A percentile compares a stretch with the other conserved stretches of the same genome.
phyloP scores from a whole-genome alignment of 306 rosid species.

The Glycine soja region DNA sequence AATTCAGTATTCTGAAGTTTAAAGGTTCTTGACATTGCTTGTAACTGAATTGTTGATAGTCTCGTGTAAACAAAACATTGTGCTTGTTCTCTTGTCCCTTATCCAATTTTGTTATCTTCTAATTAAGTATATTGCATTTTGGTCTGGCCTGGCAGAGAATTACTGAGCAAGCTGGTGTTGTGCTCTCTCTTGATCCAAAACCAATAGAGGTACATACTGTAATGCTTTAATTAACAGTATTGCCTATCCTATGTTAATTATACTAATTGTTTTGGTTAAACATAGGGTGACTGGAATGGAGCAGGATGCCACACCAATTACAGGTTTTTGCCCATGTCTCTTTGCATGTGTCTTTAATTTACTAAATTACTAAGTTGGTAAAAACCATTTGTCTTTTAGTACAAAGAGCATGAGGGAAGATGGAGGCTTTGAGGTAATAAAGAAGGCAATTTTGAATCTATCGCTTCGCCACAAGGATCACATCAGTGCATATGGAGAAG shows the following conservation, averaged over 20 bases:
- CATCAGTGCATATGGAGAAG: constrained; percentile 97
- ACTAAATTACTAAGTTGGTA: constrained; percentile 29
- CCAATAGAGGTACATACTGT: constrained; percentile 79
- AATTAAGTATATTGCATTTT: constrained; percentile 26
- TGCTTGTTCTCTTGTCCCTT: constrained; percentile 33
- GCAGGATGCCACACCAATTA: constrained; percentile 99
- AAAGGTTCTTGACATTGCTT: constrained; percentile 15
- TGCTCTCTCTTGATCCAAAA: constrained; percentile 95
- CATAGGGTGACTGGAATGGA: constrained; percentile 99
- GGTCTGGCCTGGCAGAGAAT: constrained; percentile 75
- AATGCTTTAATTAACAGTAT: constrained; percentile 20
- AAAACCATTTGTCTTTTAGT: constrained; percentile 55
- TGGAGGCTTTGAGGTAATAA: constrained; percentile 89
- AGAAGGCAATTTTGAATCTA: constrained; percentile 94
- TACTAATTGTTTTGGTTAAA: constrained; percentile 39
- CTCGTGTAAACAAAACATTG: constrained; percentile 2
- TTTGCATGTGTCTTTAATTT: constrained; percentile 38
- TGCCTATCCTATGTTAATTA: constrained; percentile 8
- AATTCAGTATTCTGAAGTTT: background rate
- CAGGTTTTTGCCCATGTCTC: constrained; percentile 63
- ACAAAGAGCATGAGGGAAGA: constrained; percentile 99
- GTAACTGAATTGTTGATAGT: constrained; percentile 17
- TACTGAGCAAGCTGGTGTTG: constrained; percentile 98
- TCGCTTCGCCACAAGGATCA: constrained; percentile 92
- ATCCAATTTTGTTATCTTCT: constrained; percentile 31